phyloP scores from a whole-genome alignment of 192 early-diverging fungal genomes.

The Rhizophagus sp. region DNA sequence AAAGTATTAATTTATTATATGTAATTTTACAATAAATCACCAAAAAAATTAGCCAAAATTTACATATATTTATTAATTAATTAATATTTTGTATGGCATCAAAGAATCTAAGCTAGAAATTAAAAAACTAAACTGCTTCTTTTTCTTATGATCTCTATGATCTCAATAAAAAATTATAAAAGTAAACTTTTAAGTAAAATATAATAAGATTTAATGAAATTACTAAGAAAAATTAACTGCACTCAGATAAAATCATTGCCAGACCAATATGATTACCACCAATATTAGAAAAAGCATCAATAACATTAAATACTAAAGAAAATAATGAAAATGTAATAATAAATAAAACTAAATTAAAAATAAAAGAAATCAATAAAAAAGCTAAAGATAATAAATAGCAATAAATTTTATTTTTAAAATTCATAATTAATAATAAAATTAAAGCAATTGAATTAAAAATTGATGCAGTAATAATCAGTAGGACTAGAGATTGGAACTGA shows the following conservation, averaged over 20 bases:
- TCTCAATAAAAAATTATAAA: no score
- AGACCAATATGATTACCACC: constrained; percentile 12
- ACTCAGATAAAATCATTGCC: background rate
- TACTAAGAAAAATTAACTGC: background rate
- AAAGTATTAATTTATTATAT: no score
- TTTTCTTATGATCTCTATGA: no score
- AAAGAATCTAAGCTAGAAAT: no score
- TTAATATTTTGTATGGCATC: no score
- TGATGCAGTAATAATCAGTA: background rate
- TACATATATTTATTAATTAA: no score
- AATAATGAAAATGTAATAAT: constrained; percentile 13
- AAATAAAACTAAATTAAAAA: background rate
- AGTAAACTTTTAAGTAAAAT: no score
- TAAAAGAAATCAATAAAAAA: background rate
- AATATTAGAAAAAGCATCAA: constrained; percentile 16
- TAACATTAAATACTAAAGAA: constrained; percentile 17
- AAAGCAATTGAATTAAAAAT: constrained; percentile 1
- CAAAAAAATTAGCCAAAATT: no score
- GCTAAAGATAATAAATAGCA: background rate
- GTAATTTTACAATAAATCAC: no score
- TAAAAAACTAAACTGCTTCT: no score
- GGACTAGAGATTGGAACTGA: no score
- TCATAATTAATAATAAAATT: constrained; percentile 3
- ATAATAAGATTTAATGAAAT: background rate
- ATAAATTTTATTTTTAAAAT: background rate